phyloP scores from a whole-genome alignment of 2,329 filamentous ascomycete genomes.

The Arthroderma sp. region DNA sequence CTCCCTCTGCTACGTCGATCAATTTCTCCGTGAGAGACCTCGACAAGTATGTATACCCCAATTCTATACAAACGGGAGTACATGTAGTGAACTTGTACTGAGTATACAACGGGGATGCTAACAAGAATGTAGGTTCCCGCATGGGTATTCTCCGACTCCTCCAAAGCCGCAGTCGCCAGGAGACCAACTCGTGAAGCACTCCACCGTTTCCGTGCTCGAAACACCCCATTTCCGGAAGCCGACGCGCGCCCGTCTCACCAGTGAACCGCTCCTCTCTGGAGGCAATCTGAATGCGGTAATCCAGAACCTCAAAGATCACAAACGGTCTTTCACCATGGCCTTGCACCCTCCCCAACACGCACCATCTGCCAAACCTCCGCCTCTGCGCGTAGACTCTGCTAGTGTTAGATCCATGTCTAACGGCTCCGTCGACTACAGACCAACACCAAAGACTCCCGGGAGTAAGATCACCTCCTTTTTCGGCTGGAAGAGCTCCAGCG shows the following conservation, averaged over 20 bases:
- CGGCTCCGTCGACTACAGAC: slow-evolving; percentile 23
- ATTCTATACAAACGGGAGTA: slow-evolving; percentile 3
- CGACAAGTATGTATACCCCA: slow-evolving; percentile 31
- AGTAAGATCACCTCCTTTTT: slow-evolving; percentile 55
- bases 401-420: slow-evolving; percentile 24
- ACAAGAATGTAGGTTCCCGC: background rate
- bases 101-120: too few species aligned
- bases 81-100: too few species aligned
- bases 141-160: background rate
- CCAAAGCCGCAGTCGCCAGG: background rate
- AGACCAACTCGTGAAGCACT: background rate
- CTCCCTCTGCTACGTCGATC: slow-evolving; percentile 19
- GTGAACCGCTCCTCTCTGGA: background rate
- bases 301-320: slow-evolving; percentile 16
- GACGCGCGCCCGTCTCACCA: background rate
- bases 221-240: background rate
- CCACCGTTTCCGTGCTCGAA: background rate
- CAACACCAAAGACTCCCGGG: slow-evolving; percentile 41
- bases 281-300: slow-evolving; percentile 5
- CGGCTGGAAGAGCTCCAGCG: slow-evolving; percentile 48
- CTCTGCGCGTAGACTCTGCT: slow-evolving; percentile 34
- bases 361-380: slow-evolving; percentile 26
- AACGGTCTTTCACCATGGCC: slow-evolving; percentile 34
- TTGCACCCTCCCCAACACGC: slow-evolving; percentile 27
- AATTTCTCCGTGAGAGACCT: slow-evolving; percentile 27